Evolutionary conservation across 768 basidiomycete genomes (phyloP), one percentile per base, ranked within the genome.

Genomic region (Termitomyces eurrhizus): DNA sequence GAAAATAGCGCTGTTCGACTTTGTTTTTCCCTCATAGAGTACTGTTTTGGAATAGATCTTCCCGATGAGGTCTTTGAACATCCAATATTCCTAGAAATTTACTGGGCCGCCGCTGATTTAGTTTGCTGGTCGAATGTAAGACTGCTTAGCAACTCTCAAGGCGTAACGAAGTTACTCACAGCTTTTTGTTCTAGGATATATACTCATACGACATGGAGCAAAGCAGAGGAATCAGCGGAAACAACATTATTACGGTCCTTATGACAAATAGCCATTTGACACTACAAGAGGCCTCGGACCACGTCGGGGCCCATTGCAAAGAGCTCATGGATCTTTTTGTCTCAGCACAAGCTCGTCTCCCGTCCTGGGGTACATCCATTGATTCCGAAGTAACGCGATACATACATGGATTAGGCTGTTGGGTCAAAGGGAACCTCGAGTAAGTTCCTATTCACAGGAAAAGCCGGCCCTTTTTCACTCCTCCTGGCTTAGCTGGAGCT

Each of bases 131-230:
- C 87, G 24, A 90, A 90, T 69, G 88, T 89, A 62, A 71, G 82
- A 72, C 24, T 51, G 48, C 26, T 21, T 33, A 36, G n/a, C 4
- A 16, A 35, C n/a, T 18, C 2, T 24, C 4, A 33, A 18, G 3
- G 44, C 8, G 5, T 18, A 7, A 24, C 21, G 11, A 14, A 24
- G 52, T 52, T 21, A 21, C 36, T 51, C 14, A 41, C 5, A 8
- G 42, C n/a, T 49, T 52, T 26, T 32, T 18, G 57, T 63, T 52
- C 49, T 65, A 88, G 87, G 87, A 90, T 62, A 71, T 89, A 16
- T 88, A 87, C 66, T 88, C 86, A 8, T 90, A 89, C 71, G 83
- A 87, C 70, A 84, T 87, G 81, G 88, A 91, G 65, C 85, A 87
- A 65, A 79, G 82, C 54, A 82, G 82, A 65, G 89, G 87, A 21